Base-by-base conservation (phyloP, 179 eudicot genomes). In the Spinacia oleracea region DNA sequence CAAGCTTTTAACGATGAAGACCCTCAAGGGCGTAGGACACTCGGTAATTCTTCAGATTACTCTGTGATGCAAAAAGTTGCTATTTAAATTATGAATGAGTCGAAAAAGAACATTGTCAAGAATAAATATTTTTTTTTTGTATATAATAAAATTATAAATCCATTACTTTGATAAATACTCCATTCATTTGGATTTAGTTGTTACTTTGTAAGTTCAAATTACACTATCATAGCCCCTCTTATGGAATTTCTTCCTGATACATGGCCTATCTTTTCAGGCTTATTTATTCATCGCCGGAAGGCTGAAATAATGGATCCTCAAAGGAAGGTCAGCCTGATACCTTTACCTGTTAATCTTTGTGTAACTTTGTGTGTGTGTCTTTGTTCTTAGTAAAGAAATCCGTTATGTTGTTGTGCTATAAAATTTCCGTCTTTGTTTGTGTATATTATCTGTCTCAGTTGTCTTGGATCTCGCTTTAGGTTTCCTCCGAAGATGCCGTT, bases 1-100 rank as follows among this genome's bases (percentile, higher is more conserved):
- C 99, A 96, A 86, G 99, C 99, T 75, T 96, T 96, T 80, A 90
- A 86, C 82, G 98, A 96, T 77, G 99, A 96, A 90, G 99, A 96
- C 81, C 97, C 98, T 81, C 99, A 94, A 86, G 99, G 99, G 70
- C 94, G 99, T 76, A 87, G 98, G 51, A 96, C 99, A 62, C 96
- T 96, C 35, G 99, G 99, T 96, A 92, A 62, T 55, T 29, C 51
- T 82, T 50, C 25, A 31, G 60, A 4, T 29, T 70, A 15, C 69
- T 63, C 59, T 14, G 23, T 23, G 50, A 31, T 11, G 27, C 42
- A 55, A 51, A 11, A 35, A 11, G 4, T 82, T 16, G 51, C 3
- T 23, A 27, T 71, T 62, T 0, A 27, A 71, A 15, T 71, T 11
- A 70, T 29, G n/a, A 27, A 70, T 71, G 15, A 46, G 23, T 50